These are phyloP conservation scores for Beauveria sp. DNA, from an alignment of 2,329 filamentous ascomycete genomes.

Conservation along the genomic window DNA sequence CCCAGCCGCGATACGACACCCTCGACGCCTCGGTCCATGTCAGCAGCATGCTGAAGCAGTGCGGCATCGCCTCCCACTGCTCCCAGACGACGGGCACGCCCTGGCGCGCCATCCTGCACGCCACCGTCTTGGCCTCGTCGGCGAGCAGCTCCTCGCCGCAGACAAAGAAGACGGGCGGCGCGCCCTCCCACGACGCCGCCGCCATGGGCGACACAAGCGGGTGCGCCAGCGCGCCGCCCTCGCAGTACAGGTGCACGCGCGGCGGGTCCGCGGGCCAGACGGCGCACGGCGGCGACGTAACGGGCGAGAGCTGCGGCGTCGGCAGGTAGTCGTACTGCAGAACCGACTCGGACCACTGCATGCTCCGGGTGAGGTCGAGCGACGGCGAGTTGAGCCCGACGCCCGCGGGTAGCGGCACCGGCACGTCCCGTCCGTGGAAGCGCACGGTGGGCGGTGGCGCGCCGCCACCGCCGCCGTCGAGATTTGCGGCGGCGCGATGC, in stretches of 20 bases:
- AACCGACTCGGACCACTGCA: constrained; percentile 6
- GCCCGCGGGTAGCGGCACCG: constrained; percentile 54
- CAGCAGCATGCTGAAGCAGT: constrained; percentile 53
- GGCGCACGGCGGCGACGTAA: constrained; percentile 29
- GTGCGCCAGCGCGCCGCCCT: constrained; percentile 43
- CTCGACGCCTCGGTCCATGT: constrained; percentile 31
- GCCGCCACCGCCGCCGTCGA: background rate
- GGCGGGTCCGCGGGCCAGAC: constrained; percentile 45
- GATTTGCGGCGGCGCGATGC: constrained; percentile 17
- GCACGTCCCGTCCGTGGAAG: constrained; percentile 47
- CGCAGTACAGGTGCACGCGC: constrained; percentile 38
- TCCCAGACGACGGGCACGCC: constrained; percentile 52
- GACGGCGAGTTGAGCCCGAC: constrained; percentile 53
- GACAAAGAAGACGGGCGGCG: constrained; percentile 54
- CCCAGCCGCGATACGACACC: constrained; percentile 44
- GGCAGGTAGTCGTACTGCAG: constrained; percentile 27
- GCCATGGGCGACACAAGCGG: constrained; percentile 55
- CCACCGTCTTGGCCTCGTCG: constrained; percentile 54
- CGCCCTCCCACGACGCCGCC: constrained; percentile 43
- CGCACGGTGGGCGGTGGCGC: constrained; percentile 29
- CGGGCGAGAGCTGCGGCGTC: constrained; percentile 20
- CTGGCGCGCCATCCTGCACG: constrained; percentile 39
- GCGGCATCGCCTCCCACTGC: constrained; percentile 66
- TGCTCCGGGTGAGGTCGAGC: constrained; percentile 54
- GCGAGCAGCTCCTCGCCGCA: constrained; percentile 58